Evolutionary conservation across 108 stramenopile species (phyloP), one percentile per base, ranked within the genome.

Genomic region (Epithemia pelagica): DNA sequence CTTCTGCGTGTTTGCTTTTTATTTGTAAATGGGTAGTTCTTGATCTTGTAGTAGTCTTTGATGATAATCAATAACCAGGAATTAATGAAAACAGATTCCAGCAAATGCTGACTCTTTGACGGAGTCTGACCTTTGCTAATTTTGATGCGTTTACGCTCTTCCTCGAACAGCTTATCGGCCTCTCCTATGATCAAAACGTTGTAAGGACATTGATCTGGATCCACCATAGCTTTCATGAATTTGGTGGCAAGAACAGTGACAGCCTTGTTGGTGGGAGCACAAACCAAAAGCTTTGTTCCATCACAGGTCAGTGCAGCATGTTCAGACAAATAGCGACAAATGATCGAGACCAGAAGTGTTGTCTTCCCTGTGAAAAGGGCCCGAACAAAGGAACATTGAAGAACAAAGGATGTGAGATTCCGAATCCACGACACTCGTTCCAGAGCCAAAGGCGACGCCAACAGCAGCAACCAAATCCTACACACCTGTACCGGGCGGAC

Each of bases 361-460:
- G 85, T 83, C 67, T 93, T 93, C 19, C 91, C 88, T 1, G 91
- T 89, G 10, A 87, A 86, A 46, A 83, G 84, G 46, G 88, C 82
- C 19, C 74, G 62, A 19, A 24, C 26, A 56, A 53, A 27, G 10
- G 23, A 52, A 66, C 8, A n/a, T n/a, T n/a, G 25, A 28, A n/a
- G 21, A 55, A 64, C 29, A 21, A 26, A 23, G 25, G 29, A 20
- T 21, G 57, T 22, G 10, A 10, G 52, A 52, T 52, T 19, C 52
- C 52, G 52, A 52, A 52, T 15, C n/a, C n/a, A n/a, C n/a, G n/a
- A n/a, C n/a, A n/a, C n/a, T n/a, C n/a, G n/a, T n/a, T n/a, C n/a
- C n/a, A n/a, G n/a, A n/a, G n/a, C n/a, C n/a, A n/a, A n/a, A n/a
- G n/a, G n/a, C n/a, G n/a, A n/a, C n/a, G n/a, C n/a, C n/a, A n/a